These are phyloP conservation scores for Sugiyamaella pinicola DNA, from an alignment of 1,139 yeast species.

Conservation along the genomic window DNA sequence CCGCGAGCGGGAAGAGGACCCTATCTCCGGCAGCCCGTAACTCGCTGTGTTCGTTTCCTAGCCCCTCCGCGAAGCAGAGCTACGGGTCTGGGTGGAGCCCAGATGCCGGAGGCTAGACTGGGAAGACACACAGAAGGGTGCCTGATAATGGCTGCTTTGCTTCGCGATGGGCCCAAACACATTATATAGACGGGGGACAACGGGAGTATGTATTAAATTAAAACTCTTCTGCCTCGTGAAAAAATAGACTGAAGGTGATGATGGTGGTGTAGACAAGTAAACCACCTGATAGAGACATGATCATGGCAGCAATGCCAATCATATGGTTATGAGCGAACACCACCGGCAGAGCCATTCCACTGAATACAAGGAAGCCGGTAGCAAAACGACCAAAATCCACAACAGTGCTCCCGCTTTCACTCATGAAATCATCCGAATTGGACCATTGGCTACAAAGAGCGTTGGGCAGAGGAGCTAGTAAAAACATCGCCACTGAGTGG, in stretches of 20 bases:
- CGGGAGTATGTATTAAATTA: slow-evolving; percentile 25
- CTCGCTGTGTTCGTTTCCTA: too few relatives aligned
- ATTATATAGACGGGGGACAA: too few relatives aligned
- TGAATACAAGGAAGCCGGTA: slow-evolving; percentile 65
- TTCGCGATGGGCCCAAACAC: too few relatives aligned
- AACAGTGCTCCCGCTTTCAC: slow-evolving; percentile 46
- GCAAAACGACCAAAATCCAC: slow-evolving; percentile 68
- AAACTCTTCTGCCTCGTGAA: slow-evolving; percentile 59
- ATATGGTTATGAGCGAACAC: slow-evolving; percentile 65
- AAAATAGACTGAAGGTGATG: slow-evolving; percentile 68
- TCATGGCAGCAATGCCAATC: slow-evolving; percentile 59
- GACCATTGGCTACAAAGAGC: slow-evolving; percentile 51
- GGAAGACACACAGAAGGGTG: too few relatives aligned
- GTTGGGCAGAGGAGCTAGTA: slow-evolving; percentile 72
- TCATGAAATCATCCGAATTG: slow-evolving; percentile 51
- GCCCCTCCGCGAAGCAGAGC: too few relatives aligned
- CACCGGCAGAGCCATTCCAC: slow-evolving; percentile 70
- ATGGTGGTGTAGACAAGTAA: slow-evolving; percentile 70
- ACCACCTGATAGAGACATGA: slow-evolving; percentile 72
- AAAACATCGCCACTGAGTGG: slow-evolving; percentile 45
- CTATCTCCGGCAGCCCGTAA: too few relatives aligned
- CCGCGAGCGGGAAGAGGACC: too few relatives aligned
- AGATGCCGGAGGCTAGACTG: too few relatives aligned
- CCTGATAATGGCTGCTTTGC: too few relatives aligned
- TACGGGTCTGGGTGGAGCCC: too few relatives aligned